Evolutionary conservation across 169 alveolate species (phyloP).

Genomic region (Plasmodium blacklocki): DNA sequence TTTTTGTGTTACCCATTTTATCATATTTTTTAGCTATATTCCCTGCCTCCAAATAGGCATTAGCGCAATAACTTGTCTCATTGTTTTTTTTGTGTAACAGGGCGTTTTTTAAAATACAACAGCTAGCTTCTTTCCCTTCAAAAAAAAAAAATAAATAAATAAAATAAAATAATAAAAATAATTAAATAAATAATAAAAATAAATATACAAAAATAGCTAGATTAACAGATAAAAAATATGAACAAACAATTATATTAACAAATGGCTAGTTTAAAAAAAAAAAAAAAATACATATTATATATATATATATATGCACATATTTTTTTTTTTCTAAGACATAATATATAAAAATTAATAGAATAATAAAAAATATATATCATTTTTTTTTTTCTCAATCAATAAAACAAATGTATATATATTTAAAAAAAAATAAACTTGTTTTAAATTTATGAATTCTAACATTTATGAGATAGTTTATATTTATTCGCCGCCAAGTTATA

Average conservation of each 20-base stretch:
- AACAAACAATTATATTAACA: not conserved
- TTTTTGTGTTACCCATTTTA: conserved; percentile 28
- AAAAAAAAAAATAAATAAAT: not conserved
- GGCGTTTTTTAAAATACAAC: conserved; percentile 61
- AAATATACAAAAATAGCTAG: not conserved
- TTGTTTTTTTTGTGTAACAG: conserved; percentile 36
- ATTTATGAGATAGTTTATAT: conserved; percentile 61
- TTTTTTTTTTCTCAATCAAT: not conserved
- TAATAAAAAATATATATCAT: too few species aligned
- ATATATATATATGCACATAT: not conserved
- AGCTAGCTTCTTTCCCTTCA: conserved; percentile 68
- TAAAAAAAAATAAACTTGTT: not conserved
- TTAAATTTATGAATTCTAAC: conserved; percentile 1
- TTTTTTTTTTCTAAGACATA: not conserved
- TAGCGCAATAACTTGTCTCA: conserved; percentile 71
- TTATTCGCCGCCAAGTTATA: conserved; percentile 66
- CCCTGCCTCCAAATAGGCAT: conserved; percentile 71
- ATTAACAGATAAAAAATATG: not conserved
- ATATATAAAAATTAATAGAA: not conserved
- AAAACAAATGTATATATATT: not conserved
- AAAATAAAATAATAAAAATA: not conserved
- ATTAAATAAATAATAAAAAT: not conserved
- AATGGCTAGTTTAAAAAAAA: too few species aligned
- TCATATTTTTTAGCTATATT: conserved; percentile 72
- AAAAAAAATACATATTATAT: not conserved